Conservation (phyloP, 106 monocot species). For the Platanthera zijinensis region DNA sequence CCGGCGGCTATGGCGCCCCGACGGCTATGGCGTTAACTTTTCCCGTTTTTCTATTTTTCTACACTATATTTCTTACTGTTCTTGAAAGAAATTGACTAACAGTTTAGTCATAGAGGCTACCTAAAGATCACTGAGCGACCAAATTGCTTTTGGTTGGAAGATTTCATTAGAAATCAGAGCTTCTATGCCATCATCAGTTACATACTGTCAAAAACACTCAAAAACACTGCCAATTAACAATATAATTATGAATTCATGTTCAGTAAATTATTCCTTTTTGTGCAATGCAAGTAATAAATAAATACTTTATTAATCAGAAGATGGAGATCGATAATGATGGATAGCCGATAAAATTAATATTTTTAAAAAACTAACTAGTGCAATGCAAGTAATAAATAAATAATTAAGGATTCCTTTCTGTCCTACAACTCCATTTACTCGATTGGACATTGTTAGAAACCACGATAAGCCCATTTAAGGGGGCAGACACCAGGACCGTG, state of each 20-base stretch:
- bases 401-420: neutral
- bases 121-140: constrained; percentile 89
- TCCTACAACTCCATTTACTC: neutral
- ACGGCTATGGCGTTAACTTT: too few species aligned
- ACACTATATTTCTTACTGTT: too few species aligned
- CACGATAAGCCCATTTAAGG: too few species aligned
- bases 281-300: too few species aligned
- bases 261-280: too few species aligned
- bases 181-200: constrained; percentile 88
- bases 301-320: too few species aligned
- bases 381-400: neutral
- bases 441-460: too few species aligned
- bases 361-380: neutral
- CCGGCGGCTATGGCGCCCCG: too few species aligned
- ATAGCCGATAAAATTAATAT: neutral
- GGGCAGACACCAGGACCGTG: too few species aligned
- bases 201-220: constrained; percentile 51
- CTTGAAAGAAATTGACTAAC: too few species aligned
- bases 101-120: constrained; percentile 15
- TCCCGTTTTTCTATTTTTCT: too few species aligned
- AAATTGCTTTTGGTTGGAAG: constrained; percentile 71
- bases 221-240: constrained; percentile 2
- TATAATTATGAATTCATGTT: too few species aligned
- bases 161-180: constrained; percentile 74
- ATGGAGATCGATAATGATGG: neutral